phyloP scores from a whole-genome alignment of 1,284 basidiomycete species.

The Puccinia horiana region DNA sequence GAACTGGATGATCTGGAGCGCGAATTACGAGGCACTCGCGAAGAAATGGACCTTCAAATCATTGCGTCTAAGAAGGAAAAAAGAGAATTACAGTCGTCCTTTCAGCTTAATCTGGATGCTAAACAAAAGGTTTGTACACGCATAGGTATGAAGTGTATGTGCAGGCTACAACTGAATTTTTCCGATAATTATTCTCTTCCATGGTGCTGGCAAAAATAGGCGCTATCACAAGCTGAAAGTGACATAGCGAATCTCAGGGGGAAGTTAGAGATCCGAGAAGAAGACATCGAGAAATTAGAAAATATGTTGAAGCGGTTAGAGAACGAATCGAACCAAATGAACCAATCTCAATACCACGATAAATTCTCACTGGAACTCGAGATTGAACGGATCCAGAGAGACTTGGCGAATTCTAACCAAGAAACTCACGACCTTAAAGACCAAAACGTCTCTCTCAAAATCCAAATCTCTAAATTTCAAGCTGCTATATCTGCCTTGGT shows the following conservation, averaged over 20 bases:
- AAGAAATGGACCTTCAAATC: constrained; percentile 58
- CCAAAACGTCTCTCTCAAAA: background rate
- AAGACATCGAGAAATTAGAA: constrained; percentile 75
- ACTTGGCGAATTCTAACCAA: constrained; percentile 70
- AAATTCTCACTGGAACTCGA: constrained; percentile 86
- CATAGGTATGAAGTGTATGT: background rate
- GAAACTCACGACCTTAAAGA: constrained; percentile 6
- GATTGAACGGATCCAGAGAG: constrained; percentile 81
- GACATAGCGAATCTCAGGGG: constrained; percentile 68
- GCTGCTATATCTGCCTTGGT: constrained; percentile 69
- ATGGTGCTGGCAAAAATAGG: constrained; percentile 55
- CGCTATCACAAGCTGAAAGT: constrained; percentile 62
- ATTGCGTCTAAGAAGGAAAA: constrained; percentile 61
- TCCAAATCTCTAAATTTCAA: constrained; percentile 65
- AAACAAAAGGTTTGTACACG: constrained; percentile 29
- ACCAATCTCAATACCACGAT: constrained; percentile 77
- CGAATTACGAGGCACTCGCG: constrained; percentile 53
- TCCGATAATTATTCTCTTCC: background rate
- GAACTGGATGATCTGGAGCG: constrained; percentile 62
- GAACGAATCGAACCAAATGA: constrained; percentile 67
- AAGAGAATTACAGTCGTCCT: constrained; percentile 57
- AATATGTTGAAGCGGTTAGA: constrained; percentile 69
- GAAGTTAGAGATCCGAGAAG: constrained; percentile 58
- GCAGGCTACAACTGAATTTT: too few species aligned
- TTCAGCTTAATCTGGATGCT: constrained; percentile 58